Percentiles rank a stretch among this genome's conserved stretches.
phyloP scores from a whole-genome alignment of 768 basidiomycete species.

The Collybia nuda region DNA sequence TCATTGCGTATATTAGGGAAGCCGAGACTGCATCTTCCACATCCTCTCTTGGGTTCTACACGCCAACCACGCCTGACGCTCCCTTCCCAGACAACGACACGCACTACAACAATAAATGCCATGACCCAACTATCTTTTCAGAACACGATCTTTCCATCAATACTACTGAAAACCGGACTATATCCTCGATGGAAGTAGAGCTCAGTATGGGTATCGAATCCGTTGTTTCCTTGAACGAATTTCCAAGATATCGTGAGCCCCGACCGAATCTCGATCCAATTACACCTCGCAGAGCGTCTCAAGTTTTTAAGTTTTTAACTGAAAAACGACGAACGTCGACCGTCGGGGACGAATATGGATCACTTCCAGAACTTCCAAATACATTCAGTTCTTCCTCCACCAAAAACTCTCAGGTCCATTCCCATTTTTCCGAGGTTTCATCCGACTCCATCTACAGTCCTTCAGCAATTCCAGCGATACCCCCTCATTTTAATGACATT shows the following conservation, averaged over 20 bases:
- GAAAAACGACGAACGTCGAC: constrained; percentile 36
- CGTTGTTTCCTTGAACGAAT: constrained; percentile 24
- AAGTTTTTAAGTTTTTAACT: constrained; percentile 73
- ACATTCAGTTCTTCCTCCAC: constrained; percentile 41
- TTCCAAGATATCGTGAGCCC: constrained; percentile 22
- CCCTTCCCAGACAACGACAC: constrained; percentile 33
- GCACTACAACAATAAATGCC: constrained; percentile 22
- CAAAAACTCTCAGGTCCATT: constrained; percentile 22
- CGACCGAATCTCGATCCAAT: constrained; percentile 36
- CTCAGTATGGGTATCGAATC: constrained; percentile 49
- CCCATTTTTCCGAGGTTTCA: constrained; percentile 29
- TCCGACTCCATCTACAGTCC: constrained; percentile 10
- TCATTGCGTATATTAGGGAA: constrained; percentile 34
- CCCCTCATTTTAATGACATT: constrained; percentile 14
- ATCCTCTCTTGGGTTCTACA: constrained; percentile 50
- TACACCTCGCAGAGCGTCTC: constrained; percentile 69
- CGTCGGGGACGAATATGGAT: constrained; percentile 32
- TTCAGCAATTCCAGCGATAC: constrained; percentile 15
- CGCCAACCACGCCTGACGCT: constrained; percentile 47
- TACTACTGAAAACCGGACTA: constrained; percentile 44
- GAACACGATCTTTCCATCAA: constrained; percentile 47
- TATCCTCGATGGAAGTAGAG: constrained; percentile 79
- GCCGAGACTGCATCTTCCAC: constrained; percentile 39
- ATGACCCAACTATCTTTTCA: constrained; percentile 41
- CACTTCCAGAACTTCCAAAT: constrained; percentile 38